phyloP scores from a whole-genome alignment of 179 eudicot genomes.

The Beta macrorhiza region DNA sequence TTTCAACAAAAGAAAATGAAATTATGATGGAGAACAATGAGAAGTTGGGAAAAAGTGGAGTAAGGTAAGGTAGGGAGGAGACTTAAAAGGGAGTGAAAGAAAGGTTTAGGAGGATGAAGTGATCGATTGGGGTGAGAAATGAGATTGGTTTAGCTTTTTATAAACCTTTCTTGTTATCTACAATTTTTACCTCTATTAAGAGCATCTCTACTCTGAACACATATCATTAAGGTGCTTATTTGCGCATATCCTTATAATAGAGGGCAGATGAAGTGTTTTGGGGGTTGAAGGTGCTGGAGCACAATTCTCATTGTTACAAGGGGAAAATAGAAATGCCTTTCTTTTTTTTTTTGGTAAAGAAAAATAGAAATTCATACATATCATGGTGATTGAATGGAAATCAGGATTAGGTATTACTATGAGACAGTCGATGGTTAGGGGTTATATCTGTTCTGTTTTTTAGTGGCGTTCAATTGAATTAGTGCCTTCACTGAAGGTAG shows the following conservation, averaged over 20 bases:
- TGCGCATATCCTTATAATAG: not conserved
- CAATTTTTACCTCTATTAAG: not conserved
- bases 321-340: not conserved
- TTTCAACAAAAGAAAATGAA: not conserved
- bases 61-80: not conserved
- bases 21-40: no score
- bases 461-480: not conserved
- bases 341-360: no score
- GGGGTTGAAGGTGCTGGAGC: not conserved
- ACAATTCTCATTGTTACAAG: not conserved
- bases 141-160: not conserved
- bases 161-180: not conserved
- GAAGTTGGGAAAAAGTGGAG: not conserved
- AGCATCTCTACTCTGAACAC: not conserved
- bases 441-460: not conserved
- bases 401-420: not conserved
- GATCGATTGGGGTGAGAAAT: not conserved
- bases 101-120: not conserved
- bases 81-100: not conserved
- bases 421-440: not conserved
- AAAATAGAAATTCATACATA: not conserved
- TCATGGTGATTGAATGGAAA: not conserved
- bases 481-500: no score
- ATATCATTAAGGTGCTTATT: not conserved
- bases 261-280: not conserved